Conservation (phyloP, 2,329 filamentous ascomycete species). For the Volutella citrinella region DNA sequence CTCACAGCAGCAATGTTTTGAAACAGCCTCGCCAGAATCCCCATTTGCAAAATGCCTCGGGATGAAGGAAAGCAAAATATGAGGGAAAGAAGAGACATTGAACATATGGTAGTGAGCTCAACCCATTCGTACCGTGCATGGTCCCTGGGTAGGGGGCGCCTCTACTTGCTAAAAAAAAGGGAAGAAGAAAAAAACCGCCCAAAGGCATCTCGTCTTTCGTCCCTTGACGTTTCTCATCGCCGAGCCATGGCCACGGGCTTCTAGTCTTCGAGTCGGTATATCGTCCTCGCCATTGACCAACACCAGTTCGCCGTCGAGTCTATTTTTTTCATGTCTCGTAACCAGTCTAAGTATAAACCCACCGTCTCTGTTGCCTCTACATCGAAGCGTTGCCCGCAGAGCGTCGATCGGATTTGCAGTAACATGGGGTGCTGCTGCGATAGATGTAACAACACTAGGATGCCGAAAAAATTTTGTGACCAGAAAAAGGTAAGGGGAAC, state of each 20-base stretch:
- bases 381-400: constrained; percentile 49
- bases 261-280: constrained; percentile 41
- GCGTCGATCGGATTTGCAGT: constrained; percentile 43
- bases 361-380: constrained; percentile 48
- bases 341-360: constrained; percentile 55
- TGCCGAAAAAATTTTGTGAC: constrained; percentile 59
- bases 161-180: too few relatives aligned
- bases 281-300: constrained; percentile 47
- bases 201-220: neutral
- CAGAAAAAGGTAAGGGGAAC: constrained; percentile 59
- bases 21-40: too few relatives aligned
- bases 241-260: too few relatives aligned
- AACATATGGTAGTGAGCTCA: too few relatives aligned
- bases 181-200: too few relatives aligned
- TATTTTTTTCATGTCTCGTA: constrained; percentile 52
- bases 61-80: too few relatives aligned
- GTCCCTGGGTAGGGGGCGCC: too few relatives aligned
- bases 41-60: too few relatives aligned
- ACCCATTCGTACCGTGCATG: too few relatives aligned
- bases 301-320: constrained; percentile 56
- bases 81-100: too few relatives aligned
- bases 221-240: neutral
- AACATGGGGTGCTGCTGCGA: constrained; percentile 50
- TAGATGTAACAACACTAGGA: constrained; percentile 55
- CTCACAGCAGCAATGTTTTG: too few relatives aligned